Base-by-base conservation (phyloP, 2,329 filamentous ascomycete species). In the Periglandula ipomoeae region DNA sequence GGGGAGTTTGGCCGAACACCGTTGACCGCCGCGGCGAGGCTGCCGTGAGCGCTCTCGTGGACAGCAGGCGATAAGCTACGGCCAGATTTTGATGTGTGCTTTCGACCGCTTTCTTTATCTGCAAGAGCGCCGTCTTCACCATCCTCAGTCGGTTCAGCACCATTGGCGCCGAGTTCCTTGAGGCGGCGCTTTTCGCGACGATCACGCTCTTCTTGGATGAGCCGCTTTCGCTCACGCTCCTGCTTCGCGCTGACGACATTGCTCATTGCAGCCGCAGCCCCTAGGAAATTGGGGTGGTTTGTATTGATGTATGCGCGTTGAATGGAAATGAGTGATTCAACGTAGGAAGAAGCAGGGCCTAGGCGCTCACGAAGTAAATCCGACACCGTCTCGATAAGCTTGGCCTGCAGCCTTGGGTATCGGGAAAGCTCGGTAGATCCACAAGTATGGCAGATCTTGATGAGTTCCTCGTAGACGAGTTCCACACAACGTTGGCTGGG, bases 231-330 rank as follows among this genome's bases (percentile, higher is more conserved):
- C 68, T 98, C 91, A 57, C 89, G 85, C 56, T 98, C 93, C 65
- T 97, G 89, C 70, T 93, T 95, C 63, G 86, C 91, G 62, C 82
- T 87, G 52, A 98, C 94, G 42, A 98, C 91, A 43, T 93, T 89
- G 56, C 89, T 91, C 93, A 98, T 98, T 53, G 93, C 93, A 32
- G 90, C 91, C 20, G 93, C 91, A 15, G 93, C 93, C 40, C 93
- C 93, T 15, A 97, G 80, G 72, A 98, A 98, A 68, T 98, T 98
- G 44, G 93, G 93, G 65, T 98, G 93, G 62, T 98, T 98, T 38
- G 93, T 98, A 72, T 98, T 98, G 71, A 98, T 97, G 69, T 98
- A 98, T 19, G 93, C 93, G 56, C 93, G 81, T 69, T 98, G 93
- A 52, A 98, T 98, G 23, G 93, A 86, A 56, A 98, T 98, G 53